Percentiles rank a stretch among this genome's conserved stretches.
Conservation (phyloP, 2,329 filamentous ascomycete species). For the Akanthomyces muscarius region DNA sequence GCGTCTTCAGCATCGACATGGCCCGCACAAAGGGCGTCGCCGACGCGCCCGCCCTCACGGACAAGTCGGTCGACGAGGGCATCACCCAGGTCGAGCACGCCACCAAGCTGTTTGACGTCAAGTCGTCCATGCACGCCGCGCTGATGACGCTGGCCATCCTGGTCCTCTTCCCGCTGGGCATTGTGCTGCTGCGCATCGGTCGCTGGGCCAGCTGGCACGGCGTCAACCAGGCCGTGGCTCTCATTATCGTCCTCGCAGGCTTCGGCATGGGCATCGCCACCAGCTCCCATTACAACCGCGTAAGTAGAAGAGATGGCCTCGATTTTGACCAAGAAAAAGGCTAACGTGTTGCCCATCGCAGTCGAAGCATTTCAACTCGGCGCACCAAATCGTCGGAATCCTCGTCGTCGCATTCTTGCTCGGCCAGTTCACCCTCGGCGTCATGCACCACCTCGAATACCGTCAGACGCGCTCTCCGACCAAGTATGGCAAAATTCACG, state of each 20-base stretch:
- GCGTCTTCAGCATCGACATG: conserved; percentile 54
- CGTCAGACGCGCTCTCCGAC: conserved; percentile 47
- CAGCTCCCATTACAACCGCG: conserved; percentile 52
- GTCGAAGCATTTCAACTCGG: conserved; percentile 49
- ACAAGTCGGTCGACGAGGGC: conserved; percentile 33
- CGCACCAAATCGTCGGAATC: conserved; percentile 58
- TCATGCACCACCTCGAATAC: conserved; percentile 52
- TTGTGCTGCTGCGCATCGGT: conserved; percentile 49
- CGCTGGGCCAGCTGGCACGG: conserved; percentile 53
- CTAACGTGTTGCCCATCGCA: conserved; percentile 26
- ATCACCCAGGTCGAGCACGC: conserved; percentile 30
- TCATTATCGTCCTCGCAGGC: conserved; percentile 46
- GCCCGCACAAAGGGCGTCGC: conserved; percentile 43
- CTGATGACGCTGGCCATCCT: conserved; percentile 56
- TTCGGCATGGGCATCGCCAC: conserved; percentile 49
- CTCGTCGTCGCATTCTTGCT: conserved; percentile 50
- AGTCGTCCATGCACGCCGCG: conserved; percentile 41
- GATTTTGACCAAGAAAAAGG: neutral
- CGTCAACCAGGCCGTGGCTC: conserved; percentile 47
- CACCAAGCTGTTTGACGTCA: conserved; percentile 34
- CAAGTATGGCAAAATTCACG: conserved; percentile 49
- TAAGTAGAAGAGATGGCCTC: conserved; percentile 32
- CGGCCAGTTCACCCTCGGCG: conserved; percentile 50
- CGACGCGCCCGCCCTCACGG: conserved; percentile 38
- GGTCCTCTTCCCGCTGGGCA: conserved; percentile 52